Evolutionary conservation across 2,329 filamentous ascomycete genomes (phyloP).

Genomic region (Beauveria caledonica): DNA sequence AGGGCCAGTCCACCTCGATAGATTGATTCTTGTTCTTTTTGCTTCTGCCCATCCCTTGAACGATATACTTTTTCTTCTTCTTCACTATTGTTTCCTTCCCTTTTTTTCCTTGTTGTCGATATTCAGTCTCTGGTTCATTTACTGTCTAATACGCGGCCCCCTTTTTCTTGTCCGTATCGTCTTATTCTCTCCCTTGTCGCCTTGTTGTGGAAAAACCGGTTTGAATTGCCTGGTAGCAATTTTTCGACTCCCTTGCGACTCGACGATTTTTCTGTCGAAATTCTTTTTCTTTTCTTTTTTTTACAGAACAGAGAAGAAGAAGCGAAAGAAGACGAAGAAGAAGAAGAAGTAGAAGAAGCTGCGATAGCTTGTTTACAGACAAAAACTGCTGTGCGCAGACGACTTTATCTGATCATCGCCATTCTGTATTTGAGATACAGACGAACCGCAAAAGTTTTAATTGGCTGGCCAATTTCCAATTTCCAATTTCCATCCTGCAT

Average conservation of each 20-base stretch:
- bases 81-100: background rate
- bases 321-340: background rate
- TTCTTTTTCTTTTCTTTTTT: no score
- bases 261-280: no score
- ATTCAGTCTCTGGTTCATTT: background rate
- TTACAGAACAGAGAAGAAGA: no score
- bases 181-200: background rate
- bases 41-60: background rate
- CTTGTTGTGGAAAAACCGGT: background rate
- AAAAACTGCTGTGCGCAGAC: background rate
- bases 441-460: background rate
- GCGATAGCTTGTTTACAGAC: background rate
- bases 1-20: background rate
- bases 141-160: background rate
- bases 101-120: background rate
- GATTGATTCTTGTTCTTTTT: no score
- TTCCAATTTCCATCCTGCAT: background rate
- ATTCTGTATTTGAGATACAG: background rate
- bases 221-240: background rate
- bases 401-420: background rate
- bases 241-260: background rate
- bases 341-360: background rate
- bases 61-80: background rate
- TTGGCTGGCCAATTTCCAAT: background rate
- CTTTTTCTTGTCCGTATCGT: background rate